Evolutionary conservation across 2,329 filamentous ascomycete species (phyloP).

Genomic region (Nemania abortiva): DNA sequence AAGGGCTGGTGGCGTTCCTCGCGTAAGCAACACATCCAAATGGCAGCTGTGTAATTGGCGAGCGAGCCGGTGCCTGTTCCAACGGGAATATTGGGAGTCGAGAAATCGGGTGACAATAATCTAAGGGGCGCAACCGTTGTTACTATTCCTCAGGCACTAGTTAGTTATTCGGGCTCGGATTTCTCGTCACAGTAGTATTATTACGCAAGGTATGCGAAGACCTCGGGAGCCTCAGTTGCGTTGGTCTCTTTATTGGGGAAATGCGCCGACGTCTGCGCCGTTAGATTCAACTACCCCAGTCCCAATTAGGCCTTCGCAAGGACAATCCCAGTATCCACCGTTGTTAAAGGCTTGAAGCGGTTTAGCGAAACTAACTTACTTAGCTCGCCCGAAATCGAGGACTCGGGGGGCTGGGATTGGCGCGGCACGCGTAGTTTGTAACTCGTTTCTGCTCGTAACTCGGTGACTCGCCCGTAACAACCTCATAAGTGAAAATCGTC

Average conservation of each 20-base stretch:
- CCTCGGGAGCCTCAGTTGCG: constrained; percentile 25
- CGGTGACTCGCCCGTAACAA: constrained; percentile 9
- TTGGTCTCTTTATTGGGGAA: constrained; percentile 22
- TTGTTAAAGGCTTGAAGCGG: constrained; percentile 23
- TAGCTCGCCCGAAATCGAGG: constrained; percentile 10
- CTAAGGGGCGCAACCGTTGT: constrained; percentile 10
- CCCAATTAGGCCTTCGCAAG: constrained; percentile 19
- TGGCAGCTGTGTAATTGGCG: neutral
- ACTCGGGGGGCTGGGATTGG: constrained; percentile 28
- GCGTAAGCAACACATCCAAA: neutral
- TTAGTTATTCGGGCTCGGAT: constrained; percentile 6
- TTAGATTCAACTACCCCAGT: constrained; percentile 26
- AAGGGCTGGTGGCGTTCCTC: constrained; percentile 7
- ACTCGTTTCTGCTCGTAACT: neutral
- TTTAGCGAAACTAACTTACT: constrained; percentile 22
- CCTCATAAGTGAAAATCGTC: neutral
- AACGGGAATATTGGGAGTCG: neutral
- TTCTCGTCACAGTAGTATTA: constrained; percentile 30
- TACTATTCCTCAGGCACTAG: constrained; percentile 9
- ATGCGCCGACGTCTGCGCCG: constrained; percentile 27
- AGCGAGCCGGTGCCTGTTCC: neutral
- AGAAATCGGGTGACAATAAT: neutral
- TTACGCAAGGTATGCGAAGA: constrained; percentile 10
- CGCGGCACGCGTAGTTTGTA: neutral
- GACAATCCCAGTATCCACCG: constrained; percentile 31